A percentile compares a stretch with the other conserved stretches of the same genome.
Conservation (phyloP, 2,329 filamentous ascomycete genomes). For the Neopestalotiopsis sp. region DNA sequence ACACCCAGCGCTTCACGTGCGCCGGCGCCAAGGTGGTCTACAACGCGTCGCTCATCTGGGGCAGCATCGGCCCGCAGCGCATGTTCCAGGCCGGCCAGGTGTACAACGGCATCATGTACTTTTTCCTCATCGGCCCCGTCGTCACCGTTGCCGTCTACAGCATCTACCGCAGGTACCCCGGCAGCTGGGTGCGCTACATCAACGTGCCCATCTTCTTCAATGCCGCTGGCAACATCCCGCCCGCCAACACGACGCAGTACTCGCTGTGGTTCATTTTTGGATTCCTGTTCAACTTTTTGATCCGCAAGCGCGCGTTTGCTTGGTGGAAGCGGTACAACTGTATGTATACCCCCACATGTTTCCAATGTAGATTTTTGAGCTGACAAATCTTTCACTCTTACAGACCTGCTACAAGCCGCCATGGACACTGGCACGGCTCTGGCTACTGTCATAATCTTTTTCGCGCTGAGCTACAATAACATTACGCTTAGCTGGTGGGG, state of each 20-base stretch:
- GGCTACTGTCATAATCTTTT: constrained; percentile 38
- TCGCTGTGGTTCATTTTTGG: constrained; percentile 39
- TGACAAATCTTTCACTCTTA: not conserved
- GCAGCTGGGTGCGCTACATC: constrained; percentile 36
- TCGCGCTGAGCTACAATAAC: constrained; percentile 36
- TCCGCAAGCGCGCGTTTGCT: constrained; percentile 34
- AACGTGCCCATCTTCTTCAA: constrained; percentile 40
- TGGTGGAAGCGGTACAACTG: constrained; percentile 41
- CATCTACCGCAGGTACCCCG: constrained; percentile 34
- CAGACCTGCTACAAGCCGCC: constrained; percentile 32
- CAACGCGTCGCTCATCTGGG: constrained; percentile 39
- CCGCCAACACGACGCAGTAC: constrained; percentile 36
- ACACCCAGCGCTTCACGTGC: constrained; percentile 38
- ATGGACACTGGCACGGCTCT: constrained; percentile 40
- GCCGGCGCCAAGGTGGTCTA: constrained; percentile 38
- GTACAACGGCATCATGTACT: constrained; percentile 36
- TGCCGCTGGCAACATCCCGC: constrained; percentile 37
- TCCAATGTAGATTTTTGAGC: not conserved
- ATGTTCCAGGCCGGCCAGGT: constrained; percentile 37
- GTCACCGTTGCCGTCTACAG: constrained; percentile 34
- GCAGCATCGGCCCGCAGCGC: constrained; percentile 37
- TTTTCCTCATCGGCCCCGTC: constrained; percentile 38
- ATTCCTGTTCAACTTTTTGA: constrained; percentile 36
- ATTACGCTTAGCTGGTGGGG: constrained; percentile 40
- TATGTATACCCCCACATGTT: constrained; percentile 15